Percentiles rank a stretch among this genome's conserved stretches.
These are phyloP conservation scores for Cyathus striatus DNA, from an alignment of 768 basidiomycete species.

Conservation along the genomic window DNA sequence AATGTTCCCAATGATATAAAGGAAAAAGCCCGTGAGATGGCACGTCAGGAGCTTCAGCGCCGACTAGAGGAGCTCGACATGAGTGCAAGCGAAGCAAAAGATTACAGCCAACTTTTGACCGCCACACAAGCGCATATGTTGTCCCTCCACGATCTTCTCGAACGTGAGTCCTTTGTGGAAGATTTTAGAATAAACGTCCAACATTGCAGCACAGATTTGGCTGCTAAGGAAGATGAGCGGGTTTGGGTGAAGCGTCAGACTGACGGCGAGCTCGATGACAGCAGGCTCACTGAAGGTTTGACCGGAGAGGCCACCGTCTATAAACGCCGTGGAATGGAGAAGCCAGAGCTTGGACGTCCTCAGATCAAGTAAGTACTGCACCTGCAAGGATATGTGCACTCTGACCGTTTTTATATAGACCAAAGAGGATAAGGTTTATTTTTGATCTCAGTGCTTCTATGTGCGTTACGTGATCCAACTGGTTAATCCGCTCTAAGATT, in stretches of 20 bases:
- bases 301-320: conserved; percentile 69
- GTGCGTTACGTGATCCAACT: conserved; percentile 20
- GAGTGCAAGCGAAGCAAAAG: conserved; percentile 47
- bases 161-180: conserved; percentile 40
- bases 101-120: conserved; percentile 45
- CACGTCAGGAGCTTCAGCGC: conserved; percentile 53
- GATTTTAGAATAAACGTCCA: not conserved
- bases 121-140: conserved; percentile 59
- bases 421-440: conserved; percentile 63
- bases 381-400: not conserved
- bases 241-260: conserved; percentile 71
- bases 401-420: conserved; percentile 26
- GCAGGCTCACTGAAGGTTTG: conserved; percentile 58
- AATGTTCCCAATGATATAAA: conserved; percentile 56
- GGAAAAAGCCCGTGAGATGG: conserved; percentile 64
- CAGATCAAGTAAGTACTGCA: conserved; percentile 50
- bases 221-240: conserved; percentile 65
- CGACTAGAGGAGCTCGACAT: conserved; percentile 62
- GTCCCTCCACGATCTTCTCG: conserved; percentile 54
- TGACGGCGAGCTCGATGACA: conserved; percentile 67
- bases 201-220: conserved; percentile 38
- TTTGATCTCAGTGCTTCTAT: conserved; percentile 71
- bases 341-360: conserved; percentile 61
- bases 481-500: not conserved
- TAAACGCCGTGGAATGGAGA: conserved; percentile 66